Base-by-base conservation (phyloP, 805 yeast genomes). In the Wickerhamomyces hampshirensis region DNA sequence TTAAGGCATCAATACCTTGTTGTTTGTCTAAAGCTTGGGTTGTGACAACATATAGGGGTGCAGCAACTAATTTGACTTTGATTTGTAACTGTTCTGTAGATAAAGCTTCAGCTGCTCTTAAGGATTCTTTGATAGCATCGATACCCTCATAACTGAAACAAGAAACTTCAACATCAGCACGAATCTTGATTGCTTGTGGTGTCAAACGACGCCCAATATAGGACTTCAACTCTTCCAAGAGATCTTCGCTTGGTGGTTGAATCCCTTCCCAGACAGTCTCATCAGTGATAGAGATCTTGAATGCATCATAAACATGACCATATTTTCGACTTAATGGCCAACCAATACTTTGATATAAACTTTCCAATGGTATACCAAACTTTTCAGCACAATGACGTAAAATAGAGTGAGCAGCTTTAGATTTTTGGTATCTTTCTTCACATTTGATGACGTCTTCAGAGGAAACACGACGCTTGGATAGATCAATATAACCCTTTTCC, bases 161-260 rank as follows among this genome's bases (percentile, higher is more conserved):
- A 11, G 97, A 87, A 30, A 93, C 97, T 65, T 91, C 98, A 33
- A 93, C 84, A 62, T 93, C 98, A n/a, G 98, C 96, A 66, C 98
- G 84, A 58, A 94, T 84, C 69, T 91, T 93, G 52, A 88, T 88
- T 27, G 98, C 96, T 68, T 89, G 97, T 44, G 98, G 98, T 24
- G 98, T 93, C 63, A 93, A 76, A 64, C 98, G 83, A 62, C 94
- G 80, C 37, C 91, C 73, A 54, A 93, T 91, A 67, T 93, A 93
- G 35, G 75, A 69, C 61, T 85, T 80, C 53, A 93, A 75, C 63
- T 93, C 98, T 33, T 78, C 84, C 63, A 86, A 72, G 26, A 93
- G 73, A 30, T 80, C 95, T 33, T 69, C 58, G 12, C 84, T 70
- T 38, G 95, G 89, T 17, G 91, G 75, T 40, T 59, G 66, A 46